Conservation (phyloP, 2,329 filamentous ascomycete species). For the Nemania sp. region DNA sequence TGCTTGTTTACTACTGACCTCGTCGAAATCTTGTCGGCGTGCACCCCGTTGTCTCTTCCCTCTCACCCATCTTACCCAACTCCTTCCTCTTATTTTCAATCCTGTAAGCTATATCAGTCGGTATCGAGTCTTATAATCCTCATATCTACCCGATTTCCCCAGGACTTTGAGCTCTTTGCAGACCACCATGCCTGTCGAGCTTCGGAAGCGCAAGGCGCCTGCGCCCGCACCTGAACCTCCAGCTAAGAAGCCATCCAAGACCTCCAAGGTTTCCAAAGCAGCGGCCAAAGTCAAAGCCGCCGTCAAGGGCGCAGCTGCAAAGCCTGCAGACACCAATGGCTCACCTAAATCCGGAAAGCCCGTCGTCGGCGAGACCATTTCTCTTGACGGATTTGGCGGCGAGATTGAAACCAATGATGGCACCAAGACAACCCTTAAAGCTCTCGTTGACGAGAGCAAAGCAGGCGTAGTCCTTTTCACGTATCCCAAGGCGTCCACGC, state of each 20-base stretch:
- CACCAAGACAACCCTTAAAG: conserved; percentile 74
- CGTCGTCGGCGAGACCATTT: conserved; percentile 58
- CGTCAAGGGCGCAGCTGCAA: conserved; percentile 33
- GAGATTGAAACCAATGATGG: conserved; percentile 87
- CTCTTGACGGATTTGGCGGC: conserved; percentile 64
- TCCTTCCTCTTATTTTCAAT: background rate
- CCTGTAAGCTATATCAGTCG: background rate
- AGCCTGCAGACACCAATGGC: conserved; percentile 38
- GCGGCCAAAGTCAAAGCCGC: conserved; percentile 44
- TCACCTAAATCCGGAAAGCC: conserved; percentile 46
- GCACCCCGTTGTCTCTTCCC: conserved; percentile 10
- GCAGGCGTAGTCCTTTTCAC: conserved; percentile 90
- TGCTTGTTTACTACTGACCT: conserved; percentile 32
- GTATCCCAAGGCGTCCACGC: conserved; percentile 92
- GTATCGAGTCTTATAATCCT: conserved; percentile 6
- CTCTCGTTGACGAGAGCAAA: conserved; percentile 81
- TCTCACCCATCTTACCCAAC: conserved; percentile 7
- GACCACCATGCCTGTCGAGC: conserved; percentile 46
- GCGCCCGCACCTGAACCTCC: conserved; percentile 45
- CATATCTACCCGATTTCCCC: background rate
- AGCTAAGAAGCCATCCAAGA: conserved; percentile 47
- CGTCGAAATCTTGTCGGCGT: conserved; percentile 24
- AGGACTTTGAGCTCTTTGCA: background rate
- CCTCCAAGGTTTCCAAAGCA: conserved; percentile 39
- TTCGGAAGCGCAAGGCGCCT: conserved; percentile 51